Evolutionary conservation across 1,284 basidiomycete genomes (phyloP), one percentile per base, ranked within the genome.

Genomic region (Neotropicomus parvogracilis): DNA sequence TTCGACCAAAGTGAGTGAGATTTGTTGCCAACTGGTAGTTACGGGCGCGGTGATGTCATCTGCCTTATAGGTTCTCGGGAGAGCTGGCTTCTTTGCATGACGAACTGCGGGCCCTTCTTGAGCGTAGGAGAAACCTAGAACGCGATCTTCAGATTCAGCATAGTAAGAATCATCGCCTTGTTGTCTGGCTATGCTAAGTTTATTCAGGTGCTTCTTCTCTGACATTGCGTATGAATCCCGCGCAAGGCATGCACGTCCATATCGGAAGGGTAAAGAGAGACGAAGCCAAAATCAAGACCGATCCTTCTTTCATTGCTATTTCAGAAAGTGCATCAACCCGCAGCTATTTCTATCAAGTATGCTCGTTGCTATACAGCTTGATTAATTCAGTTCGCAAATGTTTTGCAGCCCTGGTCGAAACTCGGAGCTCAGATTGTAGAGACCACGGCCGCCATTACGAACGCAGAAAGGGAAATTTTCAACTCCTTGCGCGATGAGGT

Each of bases 231-330:
- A 79, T 79, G 19, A 83, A 78, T 2, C 73, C 81, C 9, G 75
- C 75, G 13, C 79, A 83, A 49, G 89, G 90, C 10, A 79, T 85
- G 72, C 84, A 88, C 61, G 75, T 91, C 36, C 86, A 90, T 53
- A 67, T 93, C 21, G 71, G 73, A 26, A 80, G 77, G 56, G 68
- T 70, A 33, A 89, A 79, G 65, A 78, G 77, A 31, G 83, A 88
- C 52, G 74, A 74, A 49, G 61, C 54, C 21, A 75, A 70, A 50
- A 56, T 86, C 24, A 74, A 73, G 52, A 62, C 59, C 16, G 70
- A 79, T 10, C 58, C 72, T 6, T 65, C 66, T 2, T 88, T 90
- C 55, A 65, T 82, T 13, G 55, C 65, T 28, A 74, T 89, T 20
- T 75, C 80, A 3, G 80, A 83, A 62, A 86, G 71, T 55, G 74